Evolutionary conservation across 1,139 yeast species (phyloP), one percentile per base, ranked within the genome.

Genomic region (Hyphopichia burtonii): DNA sequence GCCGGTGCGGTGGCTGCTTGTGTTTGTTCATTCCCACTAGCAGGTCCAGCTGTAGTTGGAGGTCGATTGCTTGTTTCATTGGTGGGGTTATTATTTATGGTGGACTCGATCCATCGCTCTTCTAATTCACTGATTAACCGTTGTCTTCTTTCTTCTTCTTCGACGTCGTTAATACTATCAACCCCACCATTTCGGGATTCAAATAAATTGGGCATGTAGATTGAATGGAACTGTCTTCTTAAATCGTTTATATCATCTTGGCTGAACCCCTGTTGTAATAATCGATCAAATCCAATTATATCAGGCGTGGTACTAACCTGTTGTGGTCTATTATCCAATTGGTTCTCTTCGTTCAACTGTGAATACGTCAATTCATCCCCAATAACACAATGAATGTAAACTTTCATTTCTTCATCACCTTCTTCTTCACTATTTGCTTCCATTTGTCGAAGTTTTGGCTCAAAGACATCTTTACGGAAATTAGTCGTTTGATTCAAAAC

Each of bases 101-200:
- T 85, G 39, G 86, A 82, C 54, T 90, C 95, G 46, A 90, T 86
- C 96, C 96, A 90, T 44, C 90, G 73, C 52, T 90, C 97, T 57
- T 90, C 97, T 48, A 89, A 61, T 48, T 83, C 85, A 40, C 89
- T 59, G 5, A 79, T 60, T 31, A 71, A 71, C 51, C 52, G 57
- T 51, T 62, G 67, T 19, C 68, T 50, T 25, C 49, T 52, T 43
- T 72, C 77, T 41, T 67, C 71, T 44, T 71, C 76, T 49, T 70
- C 78, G 39, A 70, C 53, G 55, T 69, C 74, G 43, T 63, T 55
- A 37, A 69, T 71, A 4, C 53, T 46, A 2, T 50, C 58, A 2
- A 43, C 45, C 4, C 31, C 18, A 14, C 31, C 34, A 31, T 56
- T 54, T 15, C 19, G 14, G 5, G 19, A 68, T 66, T 2, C 86